These are phyloP conservation scores for Mucor piriformis DNA, from an alignment of 371 early-diverging fungal genomes.

Conservation along the genomic window DNA sequence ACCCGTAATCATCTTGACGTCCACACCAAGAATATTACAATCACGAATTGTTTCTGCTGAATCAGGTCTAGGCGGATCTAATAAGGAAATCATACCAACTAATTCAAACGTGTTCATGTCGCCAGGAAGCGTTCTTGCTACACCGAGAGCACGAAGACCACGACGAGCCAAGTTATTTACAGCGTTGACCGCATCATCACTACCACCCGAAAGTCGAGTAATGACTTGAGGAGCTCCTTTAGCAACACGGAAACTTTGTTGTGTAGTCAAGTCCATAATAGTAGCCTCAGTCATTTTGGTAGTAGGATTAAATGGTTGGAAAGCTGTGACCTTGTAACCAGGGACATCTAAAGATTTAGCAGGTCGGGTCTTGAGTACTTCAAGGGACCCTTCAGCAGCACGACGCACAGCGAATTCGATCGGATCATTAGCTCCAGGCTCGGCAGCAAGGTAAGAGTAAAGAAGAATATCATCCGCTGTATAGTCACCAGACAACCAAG, in stretches of 20 bases:
- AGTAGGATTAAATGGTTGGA: conserved; percentile 84
- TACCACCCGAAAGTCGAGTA: conserved; percentile 76
- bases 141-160: conserved; percentile 84
- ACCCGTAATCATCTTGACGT: conserved; percentile 84
- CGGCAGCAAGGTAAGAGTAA: conserved; percentile 80
- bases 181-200: conserved; percentile 77
- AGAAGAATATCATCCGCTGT: conserved; percentile 79
- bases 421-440: conserved; percentile 85
- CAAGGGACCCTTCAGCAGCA: conserved; percentile 74
- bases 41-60: conserved; percentile 70
- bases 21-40: conserved; percentile 64
- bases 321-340: conserved; percentile 79
- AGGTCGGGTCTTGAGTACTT: conserved; percentile 54
- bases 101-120: conserved; percentile 62
- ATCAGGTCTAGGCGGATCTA: conserved; percentile 85
- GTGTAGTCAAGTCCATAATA: conserved; percentile 67
- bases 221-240: conserved; percentile 93
- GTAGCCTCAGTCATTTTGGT: conserved; percentile 86
- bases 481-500: conserved; percentile 74
- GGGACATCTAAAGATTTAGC: conserved; percentile 54
- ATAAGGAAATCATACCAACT: conserved; percentile 82
- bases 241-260: conserved; percentile 75
- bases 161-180: conserved; percentile 84
- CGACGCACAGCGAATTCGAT: conserved; percentile 84
- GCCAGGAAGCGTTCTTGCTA: conserved; percentile 72